These are phyloP conservation scores for Exobasidium cylindrosporum DNA, from an alignment of 1,284 basidiomycete genomes.

Conservation along the genomic window DNA sequence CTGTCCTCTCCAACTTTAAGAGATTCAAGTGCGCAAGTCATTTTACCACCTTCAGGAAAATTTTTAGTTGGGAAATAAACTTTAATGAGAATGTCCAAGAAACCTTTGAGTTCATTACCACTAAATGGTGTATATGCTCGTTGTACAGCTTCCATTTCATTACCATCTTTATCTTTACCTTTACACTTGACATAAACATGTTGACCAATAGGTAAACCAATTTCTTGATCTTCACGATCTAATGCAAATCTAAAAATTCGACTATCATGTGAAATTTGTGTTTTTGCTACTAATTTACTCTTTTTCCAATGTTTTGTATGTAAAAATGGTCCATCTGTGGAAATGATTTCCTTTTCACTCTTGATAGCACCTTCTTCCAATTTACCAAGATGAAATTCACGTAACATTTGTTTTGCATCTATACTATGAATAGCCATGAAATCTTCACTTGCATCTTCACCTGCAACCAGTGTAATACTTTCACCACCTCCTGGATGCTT, in stretches of 20 bases:
- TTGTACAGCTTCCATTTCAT: constrained; percentile 61
- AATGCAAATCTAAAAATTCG: constrained; percentile 64
- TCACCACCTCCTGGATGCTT: constrained; percentile 68
- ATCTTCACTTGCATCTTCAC: constrained; percentile 67
- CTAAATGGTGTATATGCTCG: constrained; percentile 68
- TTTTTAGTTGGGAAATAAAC: constrained; percentile 60
- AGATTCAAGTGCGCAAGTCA: constrained; percentile 63
- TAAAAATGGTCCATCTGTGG: constrained; percentile 58
- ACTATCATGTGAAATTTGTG: constrained; percentile 61
- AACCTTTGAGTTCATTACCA: constrained; percentile 58
- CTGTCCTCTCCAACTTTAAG: constrained; percentile 60
- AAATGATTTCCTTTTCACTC: constrained; percentile 22
- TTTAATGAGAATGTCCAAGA: constrained; percentile 62
- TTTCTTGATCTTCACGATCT: constrained; percentile 57
- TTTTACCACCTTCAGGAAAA: constrained; percentile 61
- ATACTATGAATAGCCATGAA: constrained; percentile 65
- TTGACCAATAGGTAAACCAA: constrained; percentile 67
- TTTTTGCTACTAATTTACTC: constrained; percentile 58
- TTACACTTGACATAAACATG: constrained; percentile 60
- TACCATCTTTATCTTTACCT: constrained; percentile 53
- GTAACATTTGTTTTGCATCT: constrained; percentile 61
- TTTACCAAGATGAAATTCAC: constrained; percentile 57
- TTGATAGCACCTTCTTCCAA: constrained; percentile 13
- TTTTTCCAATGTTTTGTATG: constrained; percentile 63
- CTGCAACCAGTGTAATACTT: constrained; percentile 64